These are phyloP conservation scores for Verticillium isaacii DNA, from an alignment of 2,329 filamentous ascomycete genomes.

Conservation along the genomic window DNA sequence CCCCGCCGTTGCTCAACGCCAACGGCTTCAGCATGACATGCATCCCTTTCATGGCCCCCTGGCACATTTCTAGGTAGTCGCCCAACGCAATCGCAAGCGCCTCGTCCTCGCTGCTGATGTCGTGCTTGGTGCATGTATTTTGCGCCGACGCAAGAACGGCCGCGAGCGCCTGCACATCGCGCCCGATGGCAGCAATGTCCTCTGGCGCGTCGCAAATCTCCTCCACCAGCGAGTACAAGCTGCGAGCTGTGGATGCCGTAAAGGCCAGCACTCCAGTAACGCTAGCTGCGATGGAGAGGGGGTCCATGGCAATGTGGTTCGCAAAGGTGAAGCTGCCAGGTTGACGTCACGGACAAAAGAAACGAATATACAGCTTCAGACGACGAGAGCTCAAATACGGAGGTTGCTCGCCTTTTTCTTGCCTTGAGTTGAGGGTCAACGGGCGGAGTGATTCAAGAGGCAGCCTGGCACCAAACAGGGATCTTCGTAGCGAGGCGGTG, in stretches of 20 bases:
- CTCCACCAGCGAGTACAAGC: not conserved
- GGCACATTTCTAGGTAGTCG: not conserved
- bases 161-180: not conserved
- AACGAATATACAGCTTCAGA: not conserved
- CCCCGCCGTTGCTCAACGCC: not conserved
- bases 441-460: not conserved
- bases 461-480: not conserved
- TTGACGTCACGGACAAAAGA: not conserved
- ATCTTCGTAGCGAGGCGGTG: not conserved
- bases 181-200: not conserved
- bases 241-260: not conserved
- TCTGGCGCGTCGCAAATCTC: conserved; percentile 3
- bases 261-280: conserved; percentile 2
- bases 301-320: not conserved
- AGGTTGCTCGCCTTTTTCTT: no score
- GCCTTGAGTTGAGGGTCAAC: no score
- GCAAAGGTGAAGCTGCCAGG: not conserved
- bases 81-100: not conserved
- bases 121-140: not conserved
- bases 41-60: conserved; percentile 1
- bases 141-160: not conserved
- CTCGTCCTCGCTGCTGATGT: not conserved
- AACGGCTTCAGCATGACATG: not conserved
- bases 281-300: conserved; percentile 1
- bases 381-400: not conserved